Conservation (phyloP, 768 basidiomycete species). For the Agaricus sinodeliciosus region DNA sequence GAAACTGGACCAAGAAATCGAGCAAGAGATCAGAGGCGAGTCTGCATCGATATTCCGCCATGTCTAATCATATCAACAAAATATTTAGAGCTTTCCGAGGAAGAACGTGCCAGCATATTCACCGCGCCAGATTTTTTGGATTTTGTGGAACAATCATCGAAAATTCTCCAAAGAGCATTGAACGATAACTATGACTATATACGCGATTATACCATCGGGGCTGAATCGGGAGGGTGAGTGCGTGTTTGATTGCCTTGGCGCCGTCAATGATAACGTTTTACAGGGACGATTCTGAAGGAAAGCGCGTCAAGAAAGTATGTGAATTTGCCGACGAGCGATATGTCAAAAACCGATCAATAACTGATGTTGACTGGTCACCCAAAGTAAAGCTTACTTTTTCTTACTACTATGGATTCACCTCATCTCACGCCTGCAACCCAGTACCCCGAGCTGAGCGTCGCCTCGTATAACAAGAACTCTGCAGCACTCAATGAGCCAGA, state of each 20-base stretch:
- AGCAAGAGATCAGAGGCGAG: conserved; percentile 77
- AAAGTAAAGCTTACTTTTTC: conserved; percentile 47
- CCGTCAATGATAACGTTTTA: background rate
- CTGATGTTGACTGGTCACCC: conserved; percentile 96
- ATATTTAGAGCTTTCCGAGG: conserved; percentile 71
- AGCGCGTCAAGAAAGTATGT: conserved; percentile 88
- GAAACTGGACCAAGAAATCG: conserved; percentile 79
- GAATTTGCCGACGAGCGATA: conserved; percentile 89
- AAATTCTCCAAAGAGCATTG: conserved; percentile 90
- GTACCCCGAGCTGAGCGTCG: conserved; percentile 94
- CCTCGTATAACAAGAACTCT: conserved; percentile 97
- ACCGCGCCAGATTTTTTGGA: conserved; percentile 88
- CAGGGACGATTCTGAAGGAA: conserved; percentile 88
- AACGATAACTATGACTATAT: conserved; percentile 97
- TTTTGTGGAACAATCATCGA: conserved; percentile 91
- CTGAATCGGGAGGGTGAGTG: conserved; percentile 75
- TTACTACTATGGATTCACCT: background rate
- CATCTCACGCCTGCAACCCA: conserved; percentile 20
- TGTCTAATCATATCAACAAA: background rate
- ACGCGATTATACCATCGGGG: conserved; percentile 89
- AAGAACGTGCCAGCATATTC: conserved; percentile 76
- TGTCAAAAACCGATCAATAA: conserved; percentile 90
- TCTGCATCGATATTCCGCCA: background rate
- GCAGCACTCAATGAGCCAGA: conserved; percentile 92
- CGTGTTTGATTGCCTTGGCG: background rate